These are phyloP conservation scores for Exophiala aquamarina DNA, from an alignment of 2,329 filamentous ascomycete species.

Conservation along the genomic window DNA sequence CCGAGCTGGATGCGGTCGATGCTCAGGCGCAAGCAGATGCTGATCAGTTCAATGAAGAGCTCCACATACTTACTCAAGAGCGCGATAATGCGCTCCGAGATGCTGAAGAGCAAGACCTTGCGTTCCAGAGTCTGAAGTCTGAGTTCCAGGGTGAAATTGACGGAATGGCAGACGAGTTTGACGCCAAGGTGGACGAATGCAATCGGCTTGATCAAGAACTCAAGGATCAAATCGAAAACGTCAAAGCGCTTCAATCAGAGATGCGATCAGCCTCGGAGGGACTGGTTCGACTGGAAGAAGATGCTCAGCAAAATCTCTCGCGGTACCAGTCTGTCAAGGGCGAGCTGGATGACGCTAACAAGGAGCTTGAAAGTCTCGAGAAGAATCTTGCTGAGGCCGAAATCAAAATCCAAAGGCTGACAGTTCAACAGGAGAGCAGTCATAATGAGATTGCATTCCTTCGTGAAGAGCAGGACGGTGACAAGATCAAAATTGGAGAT, in stretches of 20 bases:
- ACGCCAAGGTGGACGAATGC: constrained; percentile 70
- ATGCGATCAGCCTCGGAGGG: constrained; percentile 90
- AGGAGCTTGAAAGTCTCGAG: constrained; percentile 83
- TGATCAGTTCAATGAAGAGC: constrained; percentile 74
- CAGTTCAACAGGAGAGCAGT: constrained; percentile 87
- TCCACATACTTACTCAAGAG: constrained; percentile 76
- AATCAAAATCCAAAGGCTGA: constrained; percentile 81
- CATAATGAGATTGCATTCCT: constrained; percentile 94
- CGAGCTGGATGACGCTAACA: constrained; percentile 79
- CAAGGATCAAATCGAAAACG: constrained; percentile 77
- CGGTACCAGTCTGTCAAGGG: constrained; percentile 80
- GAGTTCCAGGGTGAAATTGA: constrained; percentile 62
- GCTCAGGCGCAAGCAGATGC: constrained; percentile 77
- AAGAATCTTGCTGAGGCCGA: constrained; percentile 80
- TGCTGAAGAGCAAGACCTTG: constrained; percentile 62
- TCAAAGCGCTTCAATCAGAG: constrained; percentile 86
- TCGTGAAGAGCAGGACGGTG: constrained; percentile 91
- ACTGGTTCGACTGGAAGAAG: constrained; percentile 83
- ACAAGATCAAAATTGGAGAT: constrained; percentile 97
- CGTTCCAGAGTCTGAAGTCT: constrained; percentile 51
- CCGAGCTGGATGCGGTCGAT: constrained; percentile 74
- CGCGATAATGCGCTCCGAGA: constrained; percentile 81
- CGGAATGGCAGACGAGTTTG: constrained; percentile 62
- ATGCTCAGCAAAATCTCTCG: constrained; percentile 74
- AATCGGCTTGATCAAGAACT: constrained; percentile 70